Conservation (phyloP, 176 grass and related monocot species). For the Themeda triandra region DNA sequence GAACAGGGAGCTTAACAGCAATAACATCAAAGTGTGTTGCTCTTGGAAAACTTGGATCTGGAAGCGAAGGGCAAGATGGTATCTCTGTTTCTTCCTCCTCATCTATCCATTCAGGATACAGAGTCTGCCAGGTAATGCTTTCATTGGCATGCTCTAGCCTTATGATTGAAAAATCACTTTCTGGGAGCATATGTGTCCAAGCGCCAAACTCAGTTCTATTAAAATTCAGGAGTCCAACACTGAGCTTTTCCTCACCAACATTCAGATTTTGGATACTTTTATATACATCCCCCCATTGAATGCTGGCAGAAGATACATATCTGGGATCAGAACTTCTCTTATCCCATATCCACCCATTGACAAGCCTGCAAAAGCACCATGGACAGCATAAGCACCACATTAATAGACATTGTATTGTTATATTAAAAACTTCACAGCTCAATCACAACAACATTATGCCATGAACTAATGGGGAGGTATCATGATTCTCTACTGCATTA, state of each 20-base stretch:
- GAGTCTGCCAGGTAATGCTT: conserved; percentile 67
- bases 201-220: conserved; percentile 62
- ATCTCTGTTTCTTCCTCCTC: conserved; percentile 93
- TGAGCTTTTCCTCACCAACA: conserved; percentile 43
- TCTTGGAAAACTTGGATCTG: conserved; percentile 54
- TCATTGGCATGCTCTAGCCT: conserved; percentile 58
- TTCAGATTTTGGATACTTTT: conserved; percentile 43
- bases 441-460: not conserved
- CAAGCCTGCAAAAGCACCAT: conserved; percentile 61
- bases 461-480: not conserved
- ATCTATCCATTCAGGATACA: conserved; percentile 97
- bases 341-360: conserved; percentile 85
- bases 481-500: conserved; percentile 10
- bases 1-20: conserved; percentile 88
- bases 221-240: conserved; percentile 78
- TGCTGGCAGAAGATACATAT: conserved; percentile 52
- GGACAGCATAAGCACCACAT: conserved; percentile 4
- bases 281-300: conserved; percentile 68
- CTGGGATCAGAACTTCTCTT: conserved; percentile 61
- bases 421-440: not conserved
- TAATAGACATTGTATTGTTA: not conserved
- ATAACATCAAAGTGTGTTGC: conserved; percentile 60
- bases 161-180: conserved; percentile 63
- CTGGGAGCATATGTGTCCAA: conserved; percentile 66
- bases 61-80: conserved; percentile 61